Evolutionary conservation across 1,284 basidiomycete species (phyloP).

Genomic region (Testicularia cyperi): DNA sequence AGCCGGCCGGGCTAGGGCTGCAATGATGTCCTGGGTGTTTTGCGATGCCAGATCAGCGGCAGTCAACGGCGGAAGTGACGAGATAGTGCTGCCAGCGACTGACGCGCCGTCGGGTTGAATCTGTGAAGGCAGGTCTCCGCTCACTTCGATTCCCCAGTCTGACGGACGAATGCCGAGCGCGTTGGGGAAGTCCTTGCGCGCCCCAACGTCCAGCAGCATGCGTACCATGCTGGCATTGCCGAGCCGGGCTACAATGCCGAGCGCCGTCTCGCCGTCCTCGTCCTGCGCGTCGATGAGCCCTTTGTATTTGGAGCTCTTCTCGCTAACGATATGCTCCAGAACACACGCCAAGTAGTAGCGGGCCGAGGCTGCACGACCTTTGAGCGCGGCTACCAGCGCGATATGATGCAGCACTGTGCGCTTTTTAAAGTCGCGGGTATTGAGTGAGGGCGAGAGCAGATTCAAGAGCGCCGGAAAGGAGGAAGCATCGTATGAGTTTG

Average conservation of each 20-base stretch:
- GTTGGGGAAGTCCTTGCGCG: slow-evolving; percentile 86
- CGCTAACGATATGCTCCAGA: slow-evolving; percentile 68
- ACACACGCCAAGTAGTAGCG: slow-evolving; percentile 90
- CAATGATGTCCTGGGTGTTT: slow-evolving; percentile 68
- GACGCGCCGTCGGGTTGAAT: slow-evolving; percentile 15
- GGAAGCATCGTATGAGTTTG: slow-evolving; percentile 76
- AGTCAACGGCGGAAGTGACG: slow-evolving; percentile 25
- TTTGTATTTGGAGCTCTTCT: slow-evolving; percentile 56
- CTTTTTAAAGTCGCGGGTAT: slow-evolving; percentile 85
- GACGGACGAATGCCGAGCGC: slow-evolving; percentile 87
- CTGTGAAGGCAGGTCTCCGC: slow-evolving; percentile 5
- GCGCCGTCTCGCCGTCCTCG: slow-evolving; percentile 90
- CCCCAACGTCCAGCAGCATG: slow-evolving; percentile 86
- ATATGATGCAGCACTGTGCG: slow-evolving; percentile 93
- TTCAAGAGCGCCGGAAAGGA: slow-evolving; percentile 72
- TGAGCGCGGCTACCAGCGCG: slow-evolving; percentile 83
- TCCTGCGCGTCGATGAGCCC: slow-evolving; percentile 90
- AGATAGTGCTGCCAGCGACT: slow-evolving; percentile 11
- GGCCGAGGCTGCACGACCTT: slow-evolving; percentile 79
- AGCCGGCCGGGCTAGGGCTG: slow-evolving; percentile 58
- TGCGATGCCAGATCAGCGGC: slow-evolving; percentile 46
- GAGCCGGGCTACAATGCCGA: slow-evolving; percentile 91
- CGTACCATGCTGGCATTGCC: slow-evolving; percentile 86
- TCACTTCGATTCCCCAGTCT: slow-evolving; percentile 70
- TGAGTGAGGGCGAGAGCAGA: slow-evolving; percentile 72